A percentile compares a stretch with the other conserved stretches of the same genome.
Evolutionary conservation across 1,284 basidiomycete species (phyloP).

Genomic region (Ceraceosorus guamensis): DNA sequence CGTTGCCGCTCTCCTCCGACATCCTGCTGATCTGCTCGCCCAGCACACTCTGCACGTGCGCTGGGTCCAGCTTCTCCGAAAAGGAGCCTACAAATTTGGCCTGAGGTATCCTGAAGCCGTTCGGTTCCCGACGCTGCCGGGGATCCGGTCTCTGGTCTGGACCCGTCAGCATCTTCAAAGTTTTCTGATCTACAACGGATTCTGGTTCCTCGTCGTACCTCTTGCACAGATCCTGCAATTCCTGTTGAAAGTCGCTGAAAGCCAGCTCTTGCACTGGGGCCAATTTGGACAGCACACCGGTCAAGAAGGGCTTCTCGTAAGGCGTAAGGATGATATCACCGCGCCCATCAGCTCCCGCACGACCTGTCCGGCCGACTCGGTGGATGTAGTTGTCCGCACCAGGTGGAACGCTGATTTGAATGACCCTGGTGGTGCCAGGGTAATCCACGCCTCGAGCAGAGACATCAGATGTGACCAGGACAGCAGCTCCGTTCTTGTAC

Average conservation of each 20-base stretch:
- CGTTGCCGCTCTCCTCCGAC: too few relatives aligned
- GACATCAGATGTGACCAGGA: conserved; percentile 52
- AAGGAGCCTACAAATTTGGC: too few relatives aligned
- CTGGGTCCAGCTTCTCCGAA: too few relatives aligned
- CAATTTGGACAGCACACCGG: conserved; percentile 61
- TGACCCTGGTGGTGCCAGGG: conserved; percentile 78
- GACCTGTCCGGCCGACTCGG: conserved; percentile 83
- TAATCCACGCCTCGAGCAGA: conserved; percentile 52
- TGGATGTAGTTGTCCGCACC: conserved; percentile 76
- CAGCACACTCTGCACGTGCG: too few relatives aligned
- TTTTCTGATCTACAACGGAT: conserved; percentile 7
- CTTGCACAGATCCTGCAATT: conserved; percentile 56
- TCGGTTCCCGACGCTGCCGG: too few relatives aligned
- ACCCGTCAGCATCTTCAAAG: too few relatives aligned
- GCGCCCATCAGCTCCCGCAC: conserved; percentile 64
- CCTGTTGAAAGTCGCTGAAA: conserved; percentile 54
- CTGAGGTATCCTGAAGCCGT: too few relatives aligned
- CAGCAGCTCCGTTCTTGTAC: conserved; percentile 54
- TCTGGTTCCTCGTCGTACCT: conserved; percentile 56
- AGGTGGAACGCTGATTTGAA: conserved; percentile 78
- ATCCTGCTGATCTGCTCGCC: too few relatives aligned
- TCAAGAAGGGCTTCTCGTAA: conserved; percentile 71
- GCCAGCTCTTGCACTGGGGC: conserved; percentile 61
- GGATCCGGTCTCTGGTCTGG: too few relatives aligned
- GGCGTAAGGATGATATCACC: conserved; percentile 80